Base-by-base conservation (phyloP, 805 yeast species). In the Candida takata region DNA sequence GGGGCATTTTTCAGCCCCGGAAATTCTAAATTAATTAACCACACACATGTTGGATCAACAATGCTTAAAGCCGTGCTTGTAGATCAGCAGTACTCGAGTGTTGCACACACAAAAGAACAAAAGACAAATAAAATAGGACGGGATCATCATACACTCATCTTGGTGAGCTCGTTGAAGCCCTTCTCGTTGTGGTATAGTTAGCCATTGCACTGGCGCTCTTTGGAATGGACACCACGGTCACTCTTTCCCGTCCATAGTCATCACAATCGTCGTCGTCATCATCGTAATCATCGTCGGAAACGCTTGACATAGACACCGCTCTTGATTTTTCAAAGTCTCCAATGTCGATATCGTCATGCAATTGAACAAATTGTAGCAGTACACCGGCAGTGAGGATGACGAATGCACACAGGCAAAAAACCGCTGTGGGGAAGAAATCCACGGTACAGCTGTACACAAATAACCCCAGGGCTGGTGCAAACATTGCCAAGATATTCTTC, bases 381-480 rank as follows among this genome's bases (percentile, higher is more conserved):
- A 32, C 5, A 4, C 30, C n/a, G 4, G 37, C 41, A 11, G 28
- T 4, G 2, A 26, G 13, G 6, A 46, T 29, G 11, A 43, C 14
- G 1, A 10, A 20, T 10, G 29, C 34, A 10, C 28, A 8, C 9
- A 61, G 23, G 24, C 44, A 43, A 31, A 72, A 50, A 8, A 67
- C 65, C 10, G 60, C 26, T 27, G 52, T 56, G 2, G 77, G 74
- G 8, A 51, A 45, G n/a, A 36, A 38, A 3, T 58, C 48, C 12
- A 72, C 59, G 0, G 74, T 67, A 2, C 48, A 34, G 0, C 72
- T 64, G 44, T 80, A 82, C 17, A 77, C 35, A 3, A 61, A 56
- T 13, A 79, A 54, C 23, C 72, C 54, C 0, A 62, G 13, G 6
- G 75, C 56, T 1, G 90, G 86, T 1, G 67, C 58, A 8, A 69